Evolutionary conservation across 352 stramenopile genomes (phyloP), one percentile per base, ranked within the genome.

Genomic region (Hyaloperonospora brassicae): DNA sequence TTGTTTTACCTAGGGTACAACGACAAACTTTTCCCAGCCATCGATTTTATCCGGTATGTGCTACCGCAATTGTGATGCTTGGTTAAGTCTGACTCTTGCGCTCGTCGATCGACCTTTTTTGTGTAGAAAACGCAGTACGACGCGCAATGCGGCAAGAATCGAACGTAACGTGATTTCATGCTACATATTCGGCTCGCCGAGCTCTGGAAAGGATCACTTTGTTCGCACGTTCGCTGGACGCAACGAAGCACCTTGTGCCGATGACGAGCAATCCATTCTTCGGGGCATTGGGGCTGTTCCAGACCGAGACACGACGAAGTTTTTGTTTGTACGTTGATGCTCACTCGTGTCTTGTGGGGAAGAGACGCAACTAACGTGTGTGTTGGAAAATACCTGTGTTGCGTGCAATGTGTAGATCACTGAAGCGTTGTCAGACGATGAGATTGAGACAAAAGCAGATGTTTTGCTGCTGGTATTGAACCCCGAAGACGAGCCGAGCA

Each of bases 1-100:
- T 57, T 93, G 5, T 93, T 88, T 58, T 91, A 87, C 53, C 51
- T 93, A 40, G 83, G 83, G n/a, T 90, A 85, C 54, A 80, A 89
- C 55, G 74, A 87, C 59, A 87, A 89, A 46, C 47, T 79, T 31
- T 70, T 64, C 14, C 72, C 75, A 0, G 83, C 79, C 9, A 47
- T 93, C 22, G 73, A 91, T 40, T 73, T 88, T 45, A 72, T 77
- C 30, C 82, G 80, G 72, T 82, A 64, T 36, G 69, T 77, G 3
- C 14, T 17, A 1, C 1, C 23, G 39, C 2, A 7, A 3, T 31
- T 7, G 27, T 8, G 27, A 7, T 31, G 27, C 7, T 31, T 31
- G 27, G 27, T 31, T 7, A 31, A 31, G 7, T 31, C 3, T 7
- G 27, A 31, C 27, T 31, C 27, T 22, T 55, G 10, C 4, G 30